phyloP scores from a whole-genome alignment of 1,284 basidiomycete genomes.

The Cystobasidium pallidum region DNA sequence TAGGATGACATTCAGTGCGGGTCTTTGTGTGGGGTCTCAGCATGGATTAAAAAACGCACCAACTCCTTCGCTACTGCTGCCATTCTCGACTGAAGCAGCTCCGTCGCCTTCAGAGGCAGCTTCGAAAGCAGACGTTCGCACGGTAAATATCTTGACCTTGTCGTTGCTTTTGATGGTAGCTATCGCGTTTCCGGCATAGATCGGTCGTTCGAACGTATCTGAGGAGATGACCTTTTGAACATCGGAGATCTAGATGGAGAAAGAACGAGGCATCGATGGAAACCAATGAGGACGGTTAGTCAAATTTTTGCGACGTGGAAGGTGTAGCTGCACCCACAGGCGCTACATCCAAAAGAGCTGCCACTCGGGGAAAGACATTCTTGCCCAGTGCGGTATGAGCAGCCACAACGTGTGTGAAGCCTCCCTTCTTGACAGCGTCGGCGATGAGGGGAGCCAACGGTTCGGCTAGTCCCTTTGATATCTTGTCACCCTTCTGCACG shows the following conservation, averaged over 20 bases:
- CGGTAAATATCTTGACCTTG: slow-evolving; percentile 90
- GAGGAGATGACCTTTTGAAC: slow-evolving; percentile 81
- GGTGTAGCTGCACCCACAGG: slow-evolving; percentile 47
- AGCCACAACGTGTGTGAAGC: slow-evolving; percentile 81
- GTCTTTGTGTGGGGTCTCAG: too few species aligned
- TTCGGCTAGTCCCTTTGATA: slow-evolving; percentile 59
- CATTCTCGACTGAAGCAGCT: slow-evolving; percentile 64
- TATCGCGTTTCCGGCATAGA: slow-evolving; percentile 98
- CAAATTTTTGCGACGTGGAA: background rate
- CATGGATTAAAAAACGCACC: background rate
- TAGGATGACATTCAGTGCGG: too few species aligned
- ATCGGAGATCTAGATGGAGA: slow-evolving; percentile 72
- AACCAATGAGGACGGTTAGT: background rate
- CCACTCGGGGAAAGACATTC: slow-evolving; percentile 79
- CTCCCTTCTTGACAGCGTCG: slow-evolving; percentile 60
- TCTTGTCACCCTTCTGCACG: slow-evolving; percentile 57
- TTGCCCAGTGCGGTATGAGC: slow-evolving; percentile 76
- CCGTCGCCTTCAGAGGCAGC: slow-evolving; percentile 63
- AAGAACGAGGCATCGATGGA: background rate
- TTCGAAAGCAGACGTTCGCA: slow-evolving; percentile 90
- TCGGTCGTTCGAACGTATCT: slow-evolving; percentile 85
- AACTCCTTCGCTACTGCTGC: slow-evolving; percentile 22
- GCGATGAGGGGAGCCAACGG: slow-evolving; percentile 62
- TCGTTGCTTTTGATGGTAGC: slow-evolving; percentile 80
- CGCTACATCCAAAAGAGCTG: slow-evolving; percentile 75